Base-by-base conservation (phyloP, 768 basidiomycete species). In the Amanita rimosa region DNA sequence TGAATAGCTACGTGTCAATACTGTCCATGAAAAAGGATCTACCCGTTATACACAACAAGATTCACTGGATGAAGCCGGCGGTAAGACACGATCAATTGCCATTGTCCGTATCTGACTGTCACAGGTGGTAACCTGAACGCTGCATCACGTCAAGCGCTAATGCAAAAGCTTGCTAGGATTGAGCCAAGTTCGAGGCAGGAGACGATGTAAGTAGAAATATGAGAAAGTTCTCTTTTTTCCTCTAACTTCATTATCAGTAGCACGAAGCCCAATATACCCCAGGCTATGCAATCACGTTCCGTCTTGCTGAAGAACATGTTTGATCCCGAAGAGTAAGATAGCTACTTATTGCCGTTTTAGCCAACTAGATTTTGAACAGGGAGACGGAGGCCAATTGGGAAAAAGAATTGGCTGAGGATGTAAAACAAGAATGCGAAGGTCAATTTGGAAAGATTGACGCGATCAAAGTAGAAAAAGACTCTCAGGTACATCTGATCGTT, bases 131-230 rank as follows among this genome's bases (percentile, higher is more conserved):
- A 91, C 78, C 80, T 96, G 75, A 96, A 96, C 73, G 89, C 89
- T 74, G 89, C 88, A 61, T 91, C 92, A 63, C 89, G 96, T 70
- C 93, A 96, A 75, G 90, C 92, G 67, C 90, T 99, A 73, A 99
- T 99, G 96, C 91, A 94, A 72, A 99, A 98, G 82, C 89, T 99
- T 78, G 93, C 96, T 66, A 91, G 96, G 74, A 88, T 81, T 68
- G 87, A 90, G 59, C 72, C 77, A 39, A 65, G 81, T 44, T 67
- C 76, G 44, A 62, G 69, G 59, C 73, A 77, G 55, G 72, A 79
- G 58, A 76, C 81, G 21, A 63, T 77, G 87, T 90, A 67, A 54
- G 81, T 45, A 41, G 36, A 29, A 27, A 16, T 21, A n/a, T 38
- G 13, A 13, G 27, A 38, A 19, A 19, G 40, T 8, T 17, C 22